phyloP scores from a whole-genome alignment of 2,329 filamentous ascomycete genomes.

The Cryoendolithus antarcticus region DNA sequence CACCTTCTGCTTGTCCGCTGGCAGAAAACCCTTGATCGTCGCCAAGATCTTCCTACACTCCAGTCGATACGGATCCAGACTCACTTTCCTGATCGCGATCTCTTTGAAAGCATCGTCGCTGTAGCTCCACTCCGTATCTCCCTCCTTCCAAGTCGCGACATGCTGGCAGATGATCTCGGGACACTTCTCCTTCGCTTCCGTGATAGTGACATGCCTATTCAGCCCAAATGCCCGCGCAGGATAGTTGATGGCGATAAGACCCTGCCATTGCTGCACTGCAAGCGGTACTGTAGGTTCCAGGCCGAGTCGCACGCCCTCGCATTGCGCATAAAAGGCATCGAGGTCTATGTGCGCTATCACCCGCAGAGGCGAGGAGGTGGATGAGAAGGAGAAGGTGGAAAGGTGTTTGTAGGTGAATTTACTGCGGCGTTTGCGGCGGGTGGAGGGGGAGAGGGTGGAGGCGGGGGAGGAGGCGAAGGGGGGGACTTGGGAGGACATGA shows the following conservation, averaged over 20 bases:
- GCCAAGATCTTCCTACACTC: conserved; percentile 74
- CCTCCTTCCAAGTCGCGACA: conserved; percentile 88
- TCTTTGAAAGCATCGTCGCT: conserved; percentile 65
- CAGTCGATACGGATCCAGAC: conserved; percentile 78
- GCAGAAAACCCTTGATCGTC: conserved; percentile 62
- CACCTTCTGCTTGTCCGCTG: conserved; percentile 53
- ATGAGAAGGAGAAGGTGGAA: conserved; percentile 58
- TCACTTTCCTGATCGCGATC: conserved; percentile 85
- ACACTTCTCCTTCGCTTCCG: conserved; percentile 77
- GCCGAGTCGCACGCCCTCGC: conserved; percentile 78
- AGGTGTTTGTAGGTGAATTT: conserved; percentile 79
- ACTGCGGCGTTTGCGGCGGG: conserved; percentile 37
- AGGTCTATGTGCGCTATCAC: conserved; percentile 88
- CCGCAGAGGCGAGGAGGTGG: conserved; percentile 63
- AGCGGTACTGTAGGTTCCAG: conserved; percentile 65
- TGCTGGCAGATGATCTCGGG: conserved; percentile 78
- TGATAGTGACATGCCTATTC: conserved; percentile 62
- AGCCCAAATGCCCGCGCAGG: conserved; percentile 73
- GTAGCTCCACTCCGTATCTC: conserved; percentile 85
- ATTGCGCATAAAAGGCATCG: conserved; percentile 92
- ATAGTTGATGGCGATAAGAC: conserved; percentile 93
- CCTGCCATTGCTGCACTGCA: conserved; percentile 91
- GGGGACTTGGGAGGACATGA: conserved; percentile 6
- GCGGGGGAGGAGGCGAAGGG: conserved; percentile 18
- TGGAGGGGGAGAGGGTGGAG: conserved; percentile 11